Evolutionary conservation across 164 flowering plant genomes (phyloP), one percentile per base, ranked within the genome.

Genomic region (Nymphaea thermarum): DNA sequence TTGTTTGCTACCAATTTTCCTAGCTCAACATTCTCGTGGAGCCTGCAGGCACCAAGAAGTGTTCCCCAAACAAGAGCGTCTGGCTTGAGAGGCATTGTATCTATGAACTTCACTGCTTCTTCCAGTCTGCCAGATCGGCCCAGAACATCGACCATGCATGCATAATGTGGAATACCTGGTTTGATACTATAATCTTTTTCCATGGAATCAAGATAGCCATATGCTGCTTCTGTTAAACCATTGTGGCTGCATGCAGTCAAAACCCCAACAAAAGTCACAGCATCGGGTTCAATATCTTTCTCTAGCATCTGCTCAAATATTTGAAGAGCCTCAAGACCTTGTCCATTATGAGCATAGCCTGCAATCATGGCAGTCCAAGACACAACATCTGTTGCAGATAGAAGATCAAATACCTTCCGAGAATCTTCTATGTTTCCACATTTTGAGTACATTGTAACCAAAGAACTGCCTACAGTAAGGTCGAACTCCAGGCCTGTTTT

Each of bases 111-210:
- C 65, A 74, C 77, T 61, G 94, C 98, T 71, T 93, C 93, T 65
- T 80, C 65, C 42, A 87, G 72, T 74, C 81, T 82, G 43, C 97
- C 98, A 16, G 91, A 75, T 5, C 94, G 84, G 60, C 94, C 85
- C 60, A 93, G 91, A 67, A 87, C 70, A 80, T 93, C 98, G 42
- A 90, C 88, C 82, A 90, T 82, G 70, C 93, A 90, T 7, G 86
- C 84, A 75, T 85, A 87, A 70, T 93, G 97, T 5, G 72, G 78
- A 43, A 72, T 41, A 55, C 78, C 75, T 66, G 97, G 91, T 66
- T 77, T 70, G 44, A 90, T 76, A 25, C 86, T 86, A 60, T 83
- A 85, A 70, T 87, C 89, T 74, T 76, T 80, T 42, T 66, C 63
- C 93, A 93, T 90, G 64, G 96, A 86, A 12, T 84, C 76, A 14